These are phyloP conservation scores for Cenchrus purpureus DNA, from an alignment of 176 grass and related monocot genomes.

Conservation along the genomic window DNA sequence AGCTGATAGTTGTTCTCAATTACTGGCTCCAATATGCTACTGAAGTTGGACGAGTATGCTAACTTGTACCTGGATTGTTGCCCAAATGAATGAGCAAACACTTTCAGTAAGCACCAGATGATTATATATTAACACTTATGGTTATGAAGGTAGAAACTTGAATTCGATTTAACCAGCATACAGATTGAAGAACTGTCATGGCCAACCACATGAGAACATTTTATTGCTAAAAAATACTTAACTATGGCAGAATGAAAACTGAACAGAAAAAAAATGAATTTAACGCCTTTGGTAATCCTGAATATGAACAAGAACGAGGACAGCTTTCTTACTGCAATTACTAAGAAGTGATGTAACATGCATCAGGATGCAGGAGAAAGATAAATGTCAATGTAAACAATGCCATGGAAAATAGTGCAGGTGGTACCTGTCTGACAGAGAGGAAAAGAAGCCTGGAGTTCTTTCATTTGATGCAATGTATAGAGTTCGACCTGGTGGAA, in stretches of 20 bases:
- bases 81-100: slow-evolving; percentile 27
- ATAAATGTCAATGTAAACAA: not conserved
- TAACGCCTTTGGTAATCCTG: slow-evolving; percentile 2
- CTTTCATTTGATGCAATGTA: slow-evolving; percentile 85
- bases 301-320: slow-evolving; percentile 1
- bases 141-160: not conserved
- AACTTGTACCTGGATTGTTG: slow-evolving; percentile 63
- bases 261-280: not conserved
- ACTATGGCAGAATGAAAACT: not conserved
- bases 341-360: not conserved
- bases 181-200: slow-evolving; percentile 9
- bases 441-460: slow-evolving; percentile 67
- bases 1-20: slow-evolving; percentile 77
- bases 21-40: slow-evolving; percentile 64
- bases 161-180: not conserved
- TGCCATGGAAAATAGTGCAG: slow-evolving; percentile 4
- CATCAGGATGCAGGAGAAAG: not conserved
- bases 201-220: slow-evolving; percentile 8
- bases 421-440: slow-evolving; percentile 60
- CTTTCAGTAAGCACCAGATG: not conserved
- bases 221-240: slow-evolving; percentile 18
- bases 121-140: slow-evolving; percentile 2
- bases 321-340: slow-evolving; percentile 1
- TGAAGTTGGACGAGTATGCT: slow-evolving; percentile 78
- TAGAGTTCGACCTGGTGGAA: slow-evolving; percentile 69